Conservation (phyloP, 176 grass and related monocot species). For the maize (Zea mays) region Zm-B73-REFERENCE-NAM-5.0 NC_050099.1:246922501-246923000, state of each 20-base stretch:
- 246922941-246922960: neutral
- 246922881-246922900: neutral
- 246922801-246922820: neutral
- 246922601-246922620: too few species aligned
- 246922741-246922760: neutral
- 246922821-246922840: neutral
- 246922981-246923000: neutral
- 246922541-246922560: too few species aligned
- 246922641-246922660: too few species aligned
- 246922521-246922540: too few species aligned
- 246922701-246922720: neutral
- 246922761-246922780: neutral
- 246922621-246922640: too few species aligned
- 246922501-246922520: too few species aligned
- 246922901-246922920: neutral
- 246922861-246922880: slow-evolving; percentile 1
- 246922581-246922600: too few species aligned
- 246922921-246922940: neutral
- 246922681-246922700: neutral
- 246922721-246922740: neutral
- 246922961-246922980: slow-evolving; percentile 17
- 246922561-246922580: too few species aligned
- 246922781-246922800: neutral
- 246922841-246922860: neutral
- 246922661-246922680: too few species aligned